Percentiles rank a stretch among this genome's conserved stretches.
Conservation (phyloP, 768 basidiomycete genomes). For the Lactarius akahatsu region DNA sequence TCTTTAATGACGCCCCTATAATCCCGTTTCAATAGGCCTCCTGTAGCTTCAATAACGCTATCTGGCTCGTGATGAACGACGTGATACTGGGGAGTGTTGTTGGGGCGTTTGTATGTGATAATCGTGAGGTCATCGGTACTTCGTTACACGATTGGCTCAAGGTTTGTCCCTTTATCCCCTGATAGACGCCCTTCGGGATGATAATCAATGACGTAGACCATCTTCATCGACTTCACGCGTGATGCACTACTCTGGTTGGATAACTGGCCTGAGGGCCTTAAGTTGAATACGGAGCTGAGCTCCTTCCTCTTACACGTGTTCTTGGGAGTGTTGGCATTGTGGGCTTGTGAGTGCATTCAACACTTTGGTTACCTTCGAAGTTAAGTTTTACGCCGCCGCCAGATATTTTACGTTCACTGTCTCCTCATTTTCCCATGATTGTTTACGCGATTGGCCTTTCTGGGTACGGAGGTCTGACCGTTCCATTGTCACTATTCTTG, state of each 20-base stretch:
- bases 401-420: constrained; percentile 9
- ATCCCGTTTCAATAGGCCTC: neutral
- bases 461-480: constrained; percentile 25
- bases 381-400: neutral
- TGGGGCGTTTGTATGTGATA: constrained; percentile 68
- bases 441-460: constrained; percentile 23
- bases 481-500: constrained; percentile 21
- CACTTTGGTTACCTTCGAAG: neutral
- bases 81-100: constrained; percentile 78
- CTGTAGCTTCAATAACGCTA: constrained; percentile 80
- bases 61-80: constrained; percentile 93
- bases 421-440: constrained; percentile 22
- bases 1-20: constrained; percentile 1
- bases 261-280: constrained; percentile 94
- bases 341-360: constrained; percentile 59
- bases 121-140: constrained; percentile 49
- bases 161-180: neutral
- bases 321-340: constrained; percentile 59
- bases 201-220: constrained; percentile 34
- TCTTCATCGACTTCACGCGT: constrained; percentile 50
- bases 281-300: constrained; percentile 94
- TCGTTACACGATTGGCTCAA: constrained; percentile 31
- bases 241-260: constrained; percentile 77
- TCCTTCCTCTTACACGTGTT: constrained; percentile 77
- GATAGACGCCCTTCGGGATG: neutral